Conservation (phyloP, 2,329 filamentous ascomycete genomes). For the Rhexocercosporidium sp. region DNA sequence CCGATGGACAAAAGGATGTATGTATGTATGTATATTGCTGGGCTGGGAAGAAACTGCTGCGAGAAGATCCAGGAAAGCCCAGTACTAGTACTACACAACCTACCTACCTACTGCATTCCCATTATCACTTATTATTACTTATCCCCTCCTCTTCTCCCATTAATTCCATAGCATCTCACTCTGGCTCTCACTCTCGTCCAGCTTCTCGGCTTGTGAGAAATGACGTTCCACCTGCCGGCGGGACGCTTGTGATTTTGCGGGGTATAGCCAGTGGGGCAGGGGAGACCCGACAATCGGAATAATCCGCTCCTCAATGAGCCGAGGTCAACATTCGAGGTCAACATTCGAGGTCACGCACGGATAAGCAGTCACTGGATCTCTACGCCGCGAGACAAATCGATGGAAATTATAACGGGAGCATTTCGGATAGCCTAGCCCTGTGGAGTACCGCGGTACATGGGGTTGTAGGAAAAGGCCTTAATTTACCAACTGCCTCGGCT, state of each 20-base stretch:
- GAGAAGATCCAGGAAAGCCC: no score
- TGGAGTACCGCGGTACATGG: no score
- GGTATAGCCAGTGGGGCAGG: neutral
- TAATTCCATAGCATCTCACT: neutral
- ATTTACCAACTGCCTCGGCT: neutral
- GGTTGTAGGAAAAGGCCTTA: no score
- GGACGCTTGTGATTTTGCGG: slow-evolving; percentile 15
- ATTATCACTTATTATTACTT: neutral
- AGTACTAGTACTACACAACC: neutral
- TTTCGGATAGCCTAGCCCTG: no score
- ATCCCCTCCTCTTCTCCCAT: neutral
- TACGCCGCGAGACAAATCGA: no score
- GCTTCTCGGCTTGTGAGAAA: slow-evolving; percentile 1
- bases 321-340: neutral
- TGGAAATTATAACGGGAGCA: no score
- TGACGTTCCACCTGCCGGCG: neutral
- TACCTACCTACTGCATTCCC: no score
- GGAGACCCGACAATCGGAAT: neutral
- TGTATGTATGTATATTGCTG: no score
- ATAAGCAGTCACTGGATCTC: neutral
- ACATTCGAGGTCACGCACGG: neutral
- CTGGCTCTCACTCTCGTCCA: neutral
- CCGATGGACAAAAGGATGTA: neutral
- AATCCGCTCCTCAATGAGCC: neutral
- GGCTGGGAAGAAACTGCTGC: no score